Percentiles rank a stretch among this genome's conserved stretches.
Conservation (phyloP, 495 filamentous ascomycete genomes). For the Daldinia loculata region DNA sequence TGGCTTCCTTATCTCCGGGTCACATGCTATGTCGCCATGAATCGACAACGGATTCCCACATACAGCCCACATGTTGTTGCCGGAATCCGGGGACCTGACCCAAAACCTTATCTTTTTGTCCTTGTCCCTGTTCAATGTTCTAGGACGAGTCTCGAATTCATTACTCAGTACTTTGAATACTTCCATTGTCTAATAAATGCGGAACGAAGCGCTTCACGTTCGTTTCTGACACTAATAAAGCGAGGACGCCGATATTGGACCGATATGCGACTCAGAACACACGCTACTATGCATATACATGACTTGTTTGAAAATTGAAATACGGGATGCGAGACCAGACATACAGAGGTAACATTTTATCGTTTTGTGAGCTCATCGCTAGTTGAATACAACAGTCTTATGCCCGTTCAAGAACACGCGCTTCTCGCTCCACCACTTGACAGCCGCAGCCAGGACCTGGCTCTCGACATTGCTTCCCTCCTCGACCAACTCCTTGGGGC, state of each 20-base stretch:
- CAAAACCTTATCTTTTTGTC: slow-evolving; percentile 8
- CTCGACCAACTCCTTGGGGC: slow-evolving; percentile 72
- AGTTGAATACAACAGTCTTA: slow-evolving; percentile 76
- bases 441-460: slow-evolving; percentile 73
- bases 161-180: not conserved
- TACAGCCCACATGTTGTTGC: not conserved
- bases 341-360: not conserved
- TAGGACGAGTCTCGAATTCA: not conserved
- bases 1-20: slow-evolving; percentile 22
- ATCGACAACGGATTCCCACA: slow-evolving; percentile 7
- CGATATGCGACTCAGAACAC: not conserved
- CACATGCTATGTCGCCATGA: slow-evolving; percentile 34
- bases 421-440: slow-evolving; percentile 77
- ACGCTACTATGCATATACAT: not conserved
- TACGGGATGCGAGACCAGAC: not conserved
- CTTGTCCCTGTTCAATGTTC: not conserved
- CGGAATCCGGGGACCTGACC: slow-evolving; percentile 1
- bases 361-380: not conserved
- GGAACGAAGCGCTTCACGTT: not conserved
- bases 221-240: not conserved
- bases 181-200: not conserved
- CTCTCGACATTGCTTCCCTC: slow-evolving; percentile 80
- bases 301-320: not conserved
- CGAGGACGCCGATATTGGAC: not conserved
- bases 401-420: slow-evolving; percentile 75